phyloP scores from a whole-genome alignment of 768 basidiomycete species.

The Rhizopogon roseolus region DNA sequence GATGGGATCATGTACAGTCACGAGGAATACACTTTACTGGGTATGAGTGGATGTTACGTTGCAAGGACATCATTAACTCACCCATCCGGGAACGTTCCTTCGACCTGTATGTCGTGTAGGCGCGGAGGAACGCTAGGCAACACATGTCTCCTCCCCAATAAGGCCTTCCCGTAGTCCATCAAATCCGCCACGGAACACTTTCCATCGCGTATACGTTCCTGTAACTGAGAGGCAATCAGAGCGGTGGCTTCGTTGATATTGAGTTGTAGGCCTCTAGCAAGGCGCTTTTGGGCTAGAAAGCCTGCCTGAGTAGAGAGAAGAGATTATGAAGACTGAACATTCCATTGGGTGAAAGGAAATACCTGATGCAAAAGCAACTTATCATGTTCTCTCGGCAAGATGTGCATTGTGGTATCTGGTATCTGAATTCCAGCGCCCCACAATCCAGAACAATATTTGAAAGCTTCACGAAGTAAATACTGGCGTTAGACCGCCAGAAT shows the following conservation, averaged over 20 bases:
- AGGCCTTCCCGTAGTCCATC: slow-evolving; percentile 95
- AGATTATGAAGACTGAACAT: slow-evolving; percentile 20
- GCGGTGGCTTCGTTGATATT: slow-evolving; percentile 88
- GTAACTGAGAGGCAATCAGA: slow-evolving; percentile 87
- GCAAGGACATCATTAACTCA: slow-evolving; percentile 26
- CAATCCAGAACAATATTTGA: background rate
- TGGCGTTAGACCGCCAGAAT: no score
- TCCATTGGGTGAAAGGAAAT: slow-evolving; percentile 2
- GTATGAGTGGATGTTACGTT: slow-evolving; percentile 25
- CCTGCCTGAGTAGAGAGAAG: slow-evolving; percentile 45
- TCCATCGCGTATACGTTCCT: no score
- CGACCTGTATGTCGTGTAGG: slow-evolving; percentile 69
- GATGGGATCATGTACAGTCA: slow-evolving; percentile 94
- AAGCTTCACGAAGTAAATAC: no score
- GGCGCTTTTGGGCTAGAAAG: slow-evolving; percentile 86
- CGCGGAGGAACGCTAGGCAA: slow-evolving; percentile 71
- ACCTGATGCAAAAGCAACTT: slow-evolving; percentile 65
- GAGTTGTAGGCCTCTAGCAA: slow-evolving; percentile 86
- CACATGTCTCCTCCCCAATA: slow-evolving; percentile 87
- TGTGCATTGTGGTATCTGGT: slow-evolving; percentile 52
- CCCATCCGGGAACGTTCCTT: slow-evolving; percentile 90
- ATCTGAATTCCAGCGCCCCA: background rate
- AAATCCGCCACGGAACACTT: no score
- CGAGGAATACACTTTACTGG: slow-evolving; percentile 67
- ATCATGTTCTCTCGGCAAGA: slow-evolving; percentile 64